phyloP scores from a whole-genome alignment of 768 basidiomycete species.

The Dentipellis sp. region DNA sequence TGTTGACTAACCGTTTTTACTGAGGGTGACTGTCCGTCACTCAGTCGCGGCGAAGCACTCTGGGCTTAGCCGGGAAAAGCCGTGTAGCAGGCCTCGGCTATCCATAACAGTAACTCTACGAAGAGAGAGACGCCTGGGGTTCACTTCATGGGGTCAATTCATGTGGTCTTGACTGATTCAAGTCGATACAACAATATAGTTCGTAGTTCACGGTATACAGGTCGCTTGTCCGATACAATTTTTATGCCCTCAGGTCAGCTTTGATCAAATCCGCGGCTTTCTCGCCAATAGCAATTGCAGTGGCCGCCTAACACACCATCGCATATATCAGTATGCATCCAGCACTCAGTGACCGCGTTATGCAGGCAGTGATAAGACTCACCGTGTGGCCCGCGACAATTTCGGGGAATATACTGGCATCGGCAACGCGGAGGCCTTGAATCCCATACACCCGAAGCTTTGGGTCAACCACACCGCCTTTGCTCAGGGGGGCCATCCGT shows the following conservation, averaged over 20 bases:
- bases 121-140: too few relatives aligned
- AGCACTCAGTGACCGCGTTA: background rate
- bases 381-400: slow-evolving; percentile 38
- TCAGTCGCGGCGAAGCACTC: too few relatives aligned
- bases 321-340: background rate
- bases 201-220: too few relatives aligned
- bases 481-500: slow-evolving; percentile 26
- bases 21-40: too few relatives aligned
- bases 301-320: slow-evolving; percentile 14
- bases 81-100: too few relatives aligned
- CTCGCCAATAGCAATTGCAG: slow-evolving; percentile 21
- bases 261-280: slow-evolving; percentile 24
- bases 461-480: slow-evolving; percentile 35
- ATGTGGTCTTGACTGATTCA: too few relatives aligned
- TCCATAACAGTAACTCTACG: too few relatives aligned
- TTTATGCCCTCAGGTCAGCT: slow-evolving; percentile 3
- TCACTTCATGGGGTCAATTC: too few relatives aligned
- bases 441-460: slow-evolving; percentile 34
- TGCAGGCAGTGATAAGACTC: slow-evolving; percentile 9
- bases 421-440: slow-evolving; percentile 33
- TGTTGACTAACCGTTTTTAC: too few relatives aligned
- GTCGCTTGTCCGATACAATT: too few relatives aligned
- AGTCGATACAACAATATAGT: too few relatives aligned
- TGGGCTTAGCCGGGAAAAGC: too few relatives aligned
- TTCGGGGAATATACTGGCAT: slow-evolving; percentile 36